A percentile compares a stretch with the other conserved stretches of the same genome.
These are phyloP conservation scores for Scenedesmus sp. DNA, from an alignment of 163 green algal genomes.

Conservation along the genomic window DNA sequence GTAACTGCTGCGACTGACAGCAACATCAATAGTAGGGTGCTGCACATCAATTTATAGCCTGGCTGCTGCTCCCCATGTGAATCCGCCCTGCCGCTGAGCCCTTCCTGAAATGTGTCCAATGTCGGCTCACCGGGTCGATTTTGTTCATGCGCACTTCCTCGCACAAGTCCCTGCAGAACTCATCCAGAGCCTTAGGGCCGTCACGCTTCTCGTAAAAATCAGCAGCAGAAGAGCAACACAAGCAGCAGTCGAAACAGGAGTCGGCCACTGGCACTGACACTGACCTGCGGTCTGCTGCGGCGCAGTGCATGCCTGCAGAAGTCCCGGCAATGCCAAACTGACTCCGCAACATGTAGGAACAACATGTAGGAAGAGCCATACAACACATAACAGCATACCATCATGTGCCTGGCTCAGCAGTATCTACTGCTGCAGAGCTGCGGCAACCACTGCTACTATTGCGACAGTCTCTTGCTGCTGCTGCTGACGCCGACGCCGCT, in stretches of 20 bases:
- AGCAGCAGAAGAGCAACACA: conserved; percentile 1
- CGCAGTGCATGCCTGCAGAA: not conserved
- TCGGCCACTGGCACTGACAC: not conserved
- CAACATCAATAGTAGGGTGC: too few relatives aligned
- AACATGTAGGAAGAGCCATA: not conserved
- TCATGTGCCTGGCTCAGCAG: not conserved
- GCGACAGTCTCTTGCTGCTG: not conserved
- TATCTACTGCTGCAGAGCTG: not conserved
- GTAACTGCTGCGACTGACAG: too few relatives aligned
- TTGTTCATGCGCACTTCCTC: conserved; percentile 78
- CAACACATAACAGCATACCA: not conserved
- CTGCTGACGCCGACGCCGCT: conserved; percentile 7
- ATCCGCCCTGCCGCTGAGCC: too few relatives aligned
- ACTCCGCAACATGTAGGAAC: not conserved
- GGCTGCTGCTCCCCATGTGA: too few relatives aligned
- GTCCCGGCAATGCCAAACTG: not conserved
- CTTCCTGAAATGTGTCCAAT: too few relatives aligned
- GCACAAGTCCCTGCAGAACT: conserved; percentile 94
- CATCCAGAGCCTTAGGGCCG: conserved; percentile 71
- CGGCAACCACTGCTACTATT: not conserved
- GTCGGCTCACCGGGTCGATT: conserved; percentile 85
- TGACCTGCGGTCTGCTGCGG: not conserved
- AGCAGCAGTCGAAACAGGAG: too few relatives aligned
- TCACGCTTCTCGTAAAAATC: conserved; percentile 23
- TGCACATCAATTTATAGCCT: too few relatives aligned